These are phyloP conservation scores for Dryadomyces quercivorus DNA, from an alignment of 2,329 filamentous ascomycete genomes.

Conservation along the genomic window DNA sequence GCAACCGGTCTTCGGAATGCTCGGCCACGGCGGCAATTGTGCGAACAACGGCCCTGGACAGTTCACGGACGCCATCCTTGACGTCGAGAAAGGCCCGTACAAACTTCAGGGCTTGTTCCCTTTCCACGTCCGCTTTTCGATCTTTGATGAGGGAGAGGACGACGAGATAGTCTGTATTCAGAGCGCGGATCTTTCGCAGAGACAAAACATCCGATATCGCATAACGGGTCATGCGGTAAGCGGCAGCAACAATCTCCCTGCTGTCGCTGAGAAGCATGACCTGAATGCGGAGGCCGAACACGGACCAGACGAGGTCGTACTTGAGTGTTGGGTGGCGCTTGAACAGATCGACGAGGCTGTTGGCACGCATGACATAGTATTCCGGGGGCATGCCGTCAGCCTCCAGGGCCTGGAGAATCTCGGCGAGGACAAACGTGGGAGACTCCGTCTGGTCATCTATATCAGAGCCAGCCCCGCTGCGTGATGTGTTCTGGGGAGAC, in stretches of 20 bases:
- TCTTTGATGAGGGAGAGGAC: slow-evolving; percentile 90
- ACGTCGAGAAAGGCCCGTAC: slow-evolving; percentile 90
- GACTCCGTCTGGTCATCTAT: slow-evolving; percentile 65
- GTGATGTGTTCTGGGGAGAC: slow-evolving; percentile 44
- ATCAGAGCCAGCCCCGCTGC: slow-evolving; percentile 46
- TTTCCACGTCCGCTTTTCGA: slow-evolving; percentile 89
- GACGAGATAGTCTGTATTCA: slow-evolving; percentile 89
- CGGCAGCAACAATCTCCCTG: slow-evolving; percentile 87
- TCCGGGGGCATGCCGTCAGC: slow-evolving; percentile 78
- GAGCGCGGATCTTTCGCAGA: slow-evolving; percentile 69
- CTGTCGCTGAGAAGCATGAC: slow-evolving; percentile 93
- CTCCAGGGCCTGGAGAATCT: slow-evolving; percentile 83
- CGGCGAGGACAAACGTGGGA: slow-evolving; percentile 80
- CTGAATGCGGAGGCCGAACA: slow-evolving; percentile 89
- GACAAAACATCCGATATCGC: slow-evolving; percentile 87
- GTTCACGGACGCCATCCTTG: slow-evolving; percentile 78
- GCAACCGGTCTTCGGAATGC: slow-evolving; percentile 70
- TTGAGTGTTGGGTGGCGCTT: slow-evolving; percentile 87
- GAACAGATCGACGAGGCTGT: slow-evolving; percentile 91
- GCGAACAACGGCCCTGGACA: slow-evolving; percentile 76
- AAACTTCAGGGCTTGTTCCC: slow-evolving; percentile 95
- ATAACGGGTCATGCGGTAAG: slow-evolving; percentile 86
- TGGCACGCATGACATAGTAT: slow-evolving; percentile 89
- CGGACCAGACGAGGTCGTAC: slow-evolving; percentile 91
- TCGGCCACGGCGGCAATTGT: slow-evolving; percentile 87